Conservation (phyloP, 805 yeast species). For the Suhomyces kilbournensis region DNA sequence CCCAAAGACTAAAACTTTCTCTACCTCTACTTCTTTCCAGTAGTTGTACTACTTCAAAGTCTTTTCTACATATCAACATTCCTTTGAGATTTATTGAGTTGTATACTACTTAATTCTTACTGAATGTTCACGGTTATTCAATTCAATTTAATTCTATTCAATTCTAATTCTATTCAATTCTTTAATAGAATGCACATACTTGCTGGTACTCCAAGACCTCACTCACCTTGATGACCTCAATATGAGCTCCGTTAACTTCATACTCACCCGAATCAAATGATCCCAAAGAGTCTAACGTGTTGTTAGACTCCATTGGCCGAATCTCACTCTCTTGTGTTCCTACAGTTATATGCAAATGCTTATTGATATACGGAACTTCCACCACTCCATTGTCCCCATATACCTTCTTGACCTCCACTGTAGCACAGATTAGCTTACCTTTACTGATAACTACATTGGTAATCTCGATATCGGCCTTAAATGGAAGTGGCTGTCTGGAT, state of each 20-base stretch:
- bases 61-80: too few species aligned
- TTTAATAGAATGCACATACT: constrained; percentile 3
- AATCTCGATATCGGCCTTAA: constrained; percentile 40
- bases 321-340: constrained; percentile 51
- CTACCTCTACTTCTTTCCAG: too few species aligned
- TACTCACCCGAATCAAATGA: not conserved
- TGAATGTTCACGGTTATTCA: too few species aligned
- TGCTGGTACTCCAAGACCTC: constrained; percentile 2
- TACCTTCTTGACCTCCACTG: constrained; percentile 35
- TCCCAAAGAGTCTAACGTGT: constrained; percentile 4
- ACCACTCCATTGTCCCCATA: constrained; percentile 6
- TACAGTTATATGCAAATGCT: constrained; percentile 62
- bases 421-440: constrained; percentile 50
- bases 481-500: constrained; percentile 6
- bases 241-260: not conserved
- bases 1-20: too few species aligned
- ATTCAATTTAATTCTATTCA: too few species aligned
- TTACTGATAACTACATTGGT: constrained; percentile 47
- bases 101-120: too few species aligned
- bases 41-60: too few species aligned
- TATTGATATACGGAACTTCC: constrained; percentile 35
- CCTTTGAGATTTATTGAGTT: too few species aligned
- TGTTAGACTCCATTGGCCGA: constrained; percentile 54
- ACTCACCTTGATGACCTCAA: not conserved
- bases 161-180: not conserved